Conservation (phyloP, 345 rosid genomes). For the Eucalyptus tenuipes region DNA sequence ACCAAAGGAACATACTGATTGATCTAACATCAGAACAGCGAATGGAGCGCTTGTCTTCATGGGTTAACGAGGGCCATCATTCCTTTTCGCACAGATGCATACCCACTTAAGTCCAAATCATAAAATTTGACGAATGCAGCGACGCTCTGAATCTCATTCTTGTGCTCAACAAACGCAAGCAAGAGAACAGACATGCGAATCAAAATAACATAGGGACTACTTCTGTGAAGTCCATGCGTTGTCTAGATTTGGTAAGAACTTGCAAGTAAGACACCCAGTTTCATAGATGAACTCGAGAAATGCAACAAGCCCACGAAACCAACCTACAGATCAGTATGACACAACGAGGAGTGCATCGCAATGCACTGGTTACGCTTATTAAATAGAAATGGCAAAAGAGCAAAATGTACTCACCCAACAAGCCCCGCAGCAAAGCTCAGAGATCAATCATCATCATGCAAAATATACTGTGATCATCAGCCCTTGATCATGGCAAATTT, state of each 20-base stretch:
- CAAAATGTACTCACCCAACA: background rate
- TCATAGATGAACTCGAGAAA: background rate
- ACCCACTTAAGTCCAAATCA: background rate
- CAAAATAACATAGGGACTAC: background rate
- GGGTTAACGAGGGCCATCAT: background rate
- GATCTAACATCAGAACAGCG: fast-evolving
- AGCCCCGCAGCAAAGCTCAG: background rate
- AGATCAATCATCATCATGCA: background rate
- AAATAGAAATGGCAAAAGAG: background rate
- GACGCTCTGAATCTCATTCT: background rate
- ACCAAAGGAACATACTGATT: fast-evolving
- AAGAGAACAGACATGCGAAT: background rate
- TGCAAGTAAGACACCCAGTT: background rate
- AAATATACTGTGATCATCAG: background rate
- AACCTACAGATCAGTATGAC: background rate
- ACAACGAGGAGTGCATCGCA: background rate
- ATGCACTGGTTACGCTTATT: background rate
- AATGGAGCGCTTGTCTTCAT: background rate
- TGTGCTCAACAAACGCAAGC: background rate
- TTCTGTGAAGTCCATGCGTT: background rate
- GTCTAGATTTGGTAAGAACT: background rate
- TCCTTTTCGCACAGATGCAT: fast-evolving
- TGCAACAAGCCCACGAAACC: background rate
- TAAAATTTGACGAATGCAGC: background rate
- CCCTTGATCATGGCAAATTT: background rate